phyloP scores from a whole-genome alignment of 768 basidiomycete genomes.

The Lentinula sp. region DNA sequence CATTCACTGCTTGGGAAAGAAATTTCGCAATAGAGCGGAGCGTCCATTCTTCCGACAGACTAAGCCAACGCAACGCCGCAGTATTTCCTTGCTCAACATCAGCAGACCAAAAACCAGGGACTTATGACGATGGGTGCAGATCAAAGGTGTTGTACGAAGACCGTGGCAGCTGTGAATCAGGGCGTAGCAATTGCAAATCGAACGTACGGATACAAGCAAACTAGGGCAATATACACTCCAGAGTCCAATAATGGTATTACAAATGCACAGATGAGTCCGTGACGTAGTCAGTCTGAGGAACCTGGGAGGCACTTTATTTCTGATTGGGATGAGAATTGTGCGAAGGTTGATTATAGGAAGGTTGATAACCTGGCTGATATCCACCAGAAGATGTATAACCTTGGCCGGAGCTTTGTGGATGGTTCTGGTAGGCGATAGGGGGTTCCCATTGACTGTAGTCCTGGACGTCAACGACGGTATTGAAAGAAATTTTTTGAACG shows the following conservation, averaged over 20 bases:
- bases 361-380: conserved; percentile 5
- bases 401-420: not conserved
- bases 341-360: conserved; percentile 3
- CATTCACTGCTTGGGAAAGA: too few species aligned
- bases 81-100: not conserved
- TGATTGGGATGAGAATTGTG: not conserved
- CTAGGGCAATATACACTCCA: not conserved
- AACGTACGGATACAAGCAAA: not conserved
- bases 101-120: too few species aligned
- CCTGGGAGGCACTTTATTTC: not conserved
- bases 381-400: not conserved
- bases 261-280: too few species aligned
- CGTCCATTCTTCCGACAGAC: not conserved
- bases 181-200: too few species aligned
- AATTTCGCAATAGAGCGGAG: not conserved
- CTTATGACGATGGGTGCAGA: too few species aligned
- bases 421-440: conserved; percentile 5
- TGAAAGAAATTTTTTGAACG: not conserved
- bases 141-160: not conserved
- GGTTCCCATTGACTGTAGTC: conserved; percentile 4
- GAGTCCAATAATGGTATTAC: not conserved
- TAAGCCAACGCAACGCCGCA: not conserved
- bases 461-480: not conserved
- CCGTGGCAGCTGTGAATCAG: too few species aligned
- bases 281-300: too few species aligned